These are phyloP conservation scores for Scalesia atractyloides DNA, from an alignment of 129 eudicot species.

Conservation along the genomic window DNA sequence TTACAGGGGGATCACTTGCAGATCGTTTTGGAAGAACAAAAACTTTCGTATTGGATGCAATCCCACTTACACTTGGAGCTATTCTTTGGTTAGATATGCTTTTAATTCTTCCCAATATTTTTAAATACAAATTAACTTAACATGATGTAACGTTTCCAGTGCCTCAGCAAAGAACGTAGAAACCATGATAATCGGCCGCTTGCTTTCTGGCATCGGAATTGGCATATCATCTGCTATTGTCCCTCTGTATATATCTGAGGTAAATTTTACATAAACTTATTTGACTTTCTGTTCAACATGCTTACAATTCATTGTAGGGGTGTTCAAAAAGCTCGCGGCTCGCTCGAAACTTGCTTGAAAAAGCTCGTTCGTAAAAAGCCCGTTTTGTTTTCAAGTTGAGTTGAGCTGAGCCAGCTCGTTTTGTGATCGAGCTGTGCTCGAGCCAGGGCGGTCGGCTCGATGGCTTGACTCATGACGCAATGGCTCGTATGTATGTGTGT, in stretches of 20 bases:
- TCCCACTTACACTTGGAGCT: constrained; percentile 91
- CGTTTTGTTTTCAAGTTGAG: no score
- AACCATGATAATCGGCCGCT: constrained; percentile 83
- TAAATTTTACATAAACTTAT: constrained; percentile 26
- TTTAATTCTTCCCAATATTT: not conserved
- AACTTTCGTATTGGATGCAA: constrained; percentile 78
- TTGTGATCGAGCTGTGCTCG: no score
- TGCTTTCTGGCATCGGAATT: constrained; percentile 89
- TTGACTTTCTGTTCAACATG: not conserved
- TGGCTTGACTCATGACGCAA: no score
- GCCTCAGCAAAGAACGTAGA: constrained; percentile 68
- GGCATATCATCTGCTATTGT: constrained; percentile 97
- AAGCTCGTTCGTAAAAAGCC: no score
- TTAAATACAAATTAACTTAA: constrained; percentile 9
- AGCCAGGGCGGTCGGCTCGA: no score
- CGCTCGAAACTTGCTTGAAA: no score
- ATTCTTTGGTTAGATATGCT: constrained; percentile 70
- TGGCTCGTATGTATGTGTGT: no score
- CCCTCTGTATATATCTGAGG: constrained; percentile 97
- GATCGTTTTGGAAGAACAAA: constrained; percentile 85
- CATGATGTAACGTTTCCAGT: constrained; percentile 41
- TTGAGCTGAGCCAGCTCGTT: no score
- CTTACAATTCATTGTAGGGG: not conserved
- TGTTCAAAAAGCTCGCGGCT: no score
- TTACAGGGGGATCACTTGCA: constrained; percentile 91